These are phyloP conservation scores for Aphanomyces stellatus DNA, from an alignment of 352 stramenopile genomes.

Conservation along the genomic window DNA sequence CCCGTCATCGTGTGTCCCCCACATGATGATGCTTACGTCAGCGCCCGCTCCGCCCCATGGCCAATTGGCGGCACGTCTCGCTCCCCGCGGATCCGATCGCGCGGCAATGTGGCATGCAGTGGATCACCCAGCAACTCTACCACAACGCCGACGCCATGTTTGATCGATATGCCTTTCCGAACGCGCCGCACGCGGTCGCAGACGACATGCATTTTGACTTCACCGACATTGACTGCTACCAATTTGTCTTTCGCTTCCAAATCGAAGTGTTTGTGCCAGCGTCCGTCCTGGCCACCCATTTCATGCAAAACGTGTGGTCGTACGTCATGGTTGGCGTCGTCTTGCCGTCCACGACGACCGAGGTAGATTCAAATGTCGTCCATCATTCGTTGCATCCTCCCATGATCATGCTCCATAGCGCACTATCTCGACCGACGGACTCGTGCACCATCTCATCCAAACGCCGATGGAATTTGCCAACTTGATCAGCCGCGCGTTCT, in stretches of 20 bases:
- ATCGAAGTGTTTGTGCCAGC: background rate
- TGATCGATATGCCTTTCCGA: background rate
- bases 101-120: constrained; percentile 2
- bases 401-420: too few relatives aligned
- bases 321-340: background rate
- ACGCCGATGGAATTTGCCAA: background rate
- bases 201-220: background rate
- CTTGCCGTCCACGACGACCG: background rate
- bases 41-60: background rate
- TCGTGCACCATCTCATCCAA: background rate
- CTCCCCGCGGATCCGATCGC: background rate
- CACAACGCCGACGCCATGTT: constrained; percentile 7
- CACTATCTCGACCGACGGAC: background rate
- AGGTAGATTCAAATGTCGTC: too few relatives aligned
- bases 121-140: constrained; percentile 4
- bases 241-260: background rate
- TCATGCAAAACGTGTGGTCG: background rate
- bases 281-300: background rate
- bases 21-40: too few relatives aligned
- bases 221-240: background rate
- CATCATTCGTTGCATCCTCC: too few relatives aligned
- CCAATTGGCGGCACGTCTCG: constrained; percentile 1
- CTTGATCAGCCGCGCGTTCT: constrained; percentile 7
- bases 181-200: background rate
- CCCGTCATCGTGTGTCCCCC: background rate